A percentile compares a stretch with the other conserved stretches of the same genome.
Evolutionary conservation across 495 filamentous ascomycete genomes (phyloP).

Genomic region (Trichoderma virens): DNA sequence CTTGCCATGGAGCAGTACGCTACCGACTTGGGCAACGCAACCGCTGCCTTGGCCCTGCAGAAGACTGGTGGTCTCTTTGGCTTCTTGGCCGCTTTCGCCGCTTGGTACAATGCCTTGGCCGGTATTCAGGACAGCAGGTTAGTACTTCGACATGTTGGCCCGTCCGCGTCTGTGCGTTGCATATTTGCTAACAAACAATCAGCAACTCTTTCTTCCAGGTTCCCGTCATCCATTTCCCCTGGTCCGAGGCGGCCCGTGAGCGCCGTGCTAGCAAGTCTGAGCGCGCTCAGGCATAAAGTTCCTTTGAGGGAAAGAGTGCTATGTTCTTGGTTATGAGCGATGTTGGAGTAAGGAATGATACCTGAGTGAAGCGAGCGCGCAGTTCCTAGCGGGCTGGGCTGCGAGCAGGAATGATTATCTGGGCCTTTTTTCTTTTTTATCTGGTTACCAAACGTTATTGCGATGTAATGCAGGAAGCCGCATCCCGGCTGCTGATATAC

Average conservation of each 20-base stretch:
- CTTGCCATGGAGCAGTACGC: conserved; percentile 69
- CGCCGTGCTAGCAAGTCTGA: conserved; percentile 33
- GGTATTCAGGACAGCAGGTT: conserved; percentile 89
- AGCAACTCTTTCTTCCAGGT: conserved; percentile 91
- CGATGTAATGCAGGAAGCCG: background rate
- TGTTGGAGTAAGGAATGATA: background rate
- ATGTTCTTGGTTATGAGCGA: background rate
- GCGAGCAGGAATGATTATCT: background rate
- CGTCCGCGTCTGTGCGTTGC: background rate
- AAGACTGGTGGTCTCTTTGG: conserved; percentile 86
- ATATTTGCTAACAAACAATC: conserved; percentile 13
- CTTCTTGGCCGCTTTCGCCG: conserved; percentile 78
- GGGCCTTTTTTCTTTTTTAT: background rate
- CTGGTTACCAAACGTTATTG: background rate
- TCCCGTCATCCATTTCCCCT: conserved; percentile 93
- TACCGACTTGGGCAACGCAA: conserved; percentile 22
- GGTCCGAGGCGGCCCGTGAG: conserved; percentile 79
- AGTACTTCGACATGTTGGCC: conserved; percentile 15
- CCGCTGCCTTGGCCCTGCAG: conserved; percentile 36
- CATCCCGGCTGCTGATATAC: background rate
- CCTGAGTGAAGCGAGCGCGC: conserved; percentile 1
- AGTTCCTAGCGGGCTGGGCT: conserved; percentile 6
- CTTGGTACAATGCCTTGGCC: conserved; percentile 95
- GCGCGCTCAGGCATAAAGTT: conserved; percentile 24
- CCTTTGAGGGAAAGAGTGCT: background rate